Base-by-base conservation (phyloP, 108 stramenopile genomes). In the Skeletonema grethae region DNA sequence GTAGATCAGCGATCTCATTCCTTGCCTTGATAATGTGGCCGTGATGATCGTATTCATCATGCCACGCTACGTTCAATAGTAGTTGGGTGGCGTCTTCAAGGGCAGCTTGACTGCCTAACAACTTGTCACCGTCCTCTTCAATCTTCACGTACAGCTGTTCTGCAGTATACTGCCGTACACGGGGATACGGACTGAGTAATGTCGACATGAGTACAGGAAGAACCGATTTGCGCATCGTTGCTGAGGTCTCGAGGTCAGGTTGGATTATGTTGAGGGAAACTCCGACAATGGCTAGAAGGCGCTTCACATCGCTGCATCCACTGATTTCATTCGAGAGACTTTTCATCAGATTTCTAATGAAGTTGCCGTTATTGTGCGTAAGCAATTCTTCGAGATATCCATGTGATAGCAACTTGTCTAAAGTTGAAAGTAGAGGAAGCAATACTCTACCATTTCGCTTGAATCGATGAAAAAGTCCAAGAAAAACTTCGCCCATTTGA, bases 71-170 rank as follows among this genome's bases (percentile, higher is more conserved):
- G 62, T 68, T 73, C 20, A 78, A 41, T 15, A 87, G 73, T 36
- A 84, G 24, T 12, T 87, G 57, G 20, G 65, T 82, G 10, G 73
- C 84, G 45, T 71, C 59, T 25, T 87, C 84, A 8, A 82, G 30
- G 38, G 31, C 24, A 59, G 55, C 65, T 31, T 65, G 13, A 18
- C 55, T 60, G 41, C 34, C 45, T 48, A 79, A 61, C 34, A 83
- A 32, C 13, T 59, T 28, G 12, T 61, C 77, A 41, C 77, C 77
- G 57, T 81, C 79, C 59, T 91, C 94, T 25, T 93, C 63, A 31
- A 97, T 59, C 62, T 79, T 79, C 34, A 92, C 76, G 63, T 97
- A 97, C 56, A 97, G 75, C 63, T 95, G 87, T 70, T 97, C 96
- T 41, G 97, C 97, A 12, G 85, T 82, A 72, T 81, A 77, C 11